These are phyloP conservation scores for Yamadazyma nakazawae DNA, from an alignment of 805 yeast species.

Conservation along the genomic window DNA sequence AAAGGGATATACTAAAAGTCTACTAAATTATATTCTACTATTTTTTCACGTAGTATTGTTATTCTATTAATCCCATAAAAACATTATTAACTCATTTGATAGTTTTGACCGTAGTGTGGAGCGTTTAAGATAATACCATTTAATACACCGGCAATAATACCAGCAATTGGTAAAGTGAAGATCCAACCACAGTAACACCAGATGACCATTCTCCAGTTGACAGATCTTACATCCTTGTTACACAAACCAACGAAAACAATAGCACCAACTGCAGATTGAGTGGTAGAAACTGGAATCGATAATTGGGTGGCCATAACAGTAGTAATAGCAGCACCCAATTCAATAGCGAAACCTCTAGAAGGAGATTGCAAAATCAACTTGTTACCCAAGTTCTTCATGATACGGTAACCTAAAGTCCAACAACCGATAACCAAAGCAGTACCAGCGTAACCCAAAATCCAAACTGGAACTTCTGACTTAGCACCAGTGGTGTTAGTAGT, in stretches of 20 bases:
- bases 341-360: conserved; percentile 72
- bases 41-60: neutral
- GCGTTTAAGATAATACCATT: conserved; percentile 65
- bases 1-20: too few species aligned
- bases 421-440: conserved; percentile 62
- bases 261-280: conserved; percentile 78
- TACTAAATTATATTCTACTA: too few species aligned
- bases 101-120: conserved; percentile 42
- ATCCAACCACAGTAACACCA: conserved; percentile 76
- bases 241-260: conserved; percentile 74
- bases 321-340: conserved; percentile 75
- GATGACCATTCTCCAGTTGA: conserved; percentile 73
- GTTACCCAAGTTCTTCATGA: conserved; percentile 71
- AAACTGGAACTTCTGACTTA: conserved; percentile 61
- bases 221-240: conserved; percentile 58
- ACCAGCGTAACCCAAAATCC: conserved; percentile 71
- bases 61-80: conserved; percentile 4
- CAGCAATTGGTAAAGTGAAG: conserved; percentile 70
- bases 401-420: conserved; percentile 70
- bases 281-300: conserved; percentile 70
- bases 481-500: conserved; percentile 40
- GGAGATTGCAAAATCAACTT: conserved; percentile 74
- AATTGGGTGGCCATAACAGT: conserved; percentile 73
- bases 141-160: conserved; percentile 63
- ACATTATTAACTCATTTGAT: conserved; percentile 13